These are phyloP conservation scores for Trichoderma afroharzianum DNA, from an alignment of 2,329 filamentous ascomycete species.

Conservation along the genomic window DNA sequence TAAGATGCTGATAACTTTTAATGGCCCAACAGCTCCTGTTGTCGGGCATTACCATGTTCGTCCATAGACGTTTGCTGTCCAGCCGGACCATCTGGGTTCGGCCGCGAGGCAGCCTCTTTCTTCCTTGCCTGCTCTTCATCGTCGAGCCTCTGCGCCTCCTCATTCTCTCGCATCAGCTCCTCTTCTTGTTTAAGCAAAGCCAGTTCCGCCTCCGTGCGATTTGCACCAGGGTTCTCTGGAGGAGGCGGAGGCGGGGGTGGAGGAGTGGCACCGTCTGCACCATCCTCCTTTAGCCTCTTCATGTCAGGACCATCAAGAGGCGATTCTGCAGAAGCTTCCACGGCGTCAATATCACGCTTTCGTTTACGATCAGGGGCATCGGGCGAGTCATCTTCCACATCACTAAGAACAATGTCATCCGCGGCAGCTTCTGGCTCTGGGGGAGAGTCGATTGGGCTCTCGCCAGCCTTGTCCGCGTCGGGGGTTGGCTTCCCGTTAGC, in stretches of 20 bases:
- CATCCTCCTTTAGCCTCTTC: slow-evolving; percentile 51
- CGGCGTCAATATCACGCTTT: slow-evolving; percentile 49
- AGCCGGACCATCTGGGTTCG: not conserved
- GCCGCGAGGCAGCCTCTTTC: slow-evolving; percentile 23
- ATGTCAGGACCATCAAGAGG: slow-evolving; percentile 55
- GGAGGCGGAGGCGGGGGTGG: slow-evolving; percentile 49
- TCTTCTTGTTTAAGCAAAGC: slow-evolving; percentile 49
- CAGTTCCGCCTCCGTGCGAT: slow-evolving; percentile 41
- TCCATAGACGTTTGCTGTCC: slow-evolving; percentile 14
- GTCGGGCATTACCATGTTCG: slow-evolving; percentile 21
- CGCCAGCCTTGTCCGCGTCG: slow-evolving; percentile 20
- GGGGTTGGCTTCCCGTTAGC: not conserved
- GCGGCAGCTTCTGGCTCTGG: slow-evolving; percentile 19
- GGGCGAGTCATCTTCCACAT: slow-evolving; percentile 45
- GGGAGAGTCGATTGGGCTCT: slow-evolving; percentile 4
- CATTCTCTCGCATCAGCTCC: slow-evolving; percentile 50
- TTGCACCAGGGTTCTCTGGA: slow-evolving; percentile 35
- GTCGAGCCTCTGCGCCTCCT: slow-evolving; percentile 51
- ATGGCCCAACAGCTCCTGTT: slow-evolving; percentile 25
- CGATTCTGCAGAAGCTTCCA: slow-evolving; percentile 42
- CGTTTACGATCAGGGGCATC: slow-evolving; percentile 57
- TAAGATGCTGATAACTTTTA: not conserved
- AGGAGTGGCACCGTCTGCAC: slow-evolving; percentile 35
- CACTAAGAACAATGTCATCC: slow-evolving; percentile 35
- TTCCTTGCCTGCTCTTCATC: slow-evolving; percentile 39